A percentile compares a stretch with the other conserved stretches of the same genome.
phyloP scores from a whole-genome alignment of 2,329 filamentous ascomycete genomes.

The Stagonosporopsis cucurbitacearum region DNA sequence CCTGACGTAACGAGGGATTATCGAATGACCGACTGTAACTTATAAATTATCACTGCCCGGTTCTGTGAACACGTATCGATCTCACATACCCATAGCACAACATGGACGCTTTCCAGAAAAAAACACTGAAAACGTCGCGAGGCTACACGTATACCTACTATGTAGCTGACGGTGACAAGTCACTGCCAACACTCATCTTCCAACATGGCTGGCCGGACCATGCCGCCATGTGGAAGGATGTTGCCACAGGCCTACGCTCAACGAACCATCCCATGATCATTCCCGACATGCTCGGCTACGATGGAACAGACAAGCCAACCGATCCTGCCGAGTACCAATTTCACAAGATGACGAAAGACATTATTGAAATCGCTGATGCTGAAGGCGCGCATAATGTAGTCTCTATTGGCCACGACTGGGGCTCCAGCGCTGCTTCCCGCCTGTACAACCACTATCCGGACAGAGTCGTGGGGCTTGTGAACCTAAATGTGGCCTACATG shows the following conservation, averaged over 20 bases:
- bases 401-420: constrained; percentile 60
- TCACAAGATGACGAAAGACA: constrained; percentile 32
- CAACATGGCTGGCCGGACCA: constrained; percentile 61
- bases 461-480: constrained; percentile 51
- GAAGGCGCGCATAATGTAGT: constrained; percentile 40
- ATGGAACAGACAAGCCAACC: constrained; percentile 44
- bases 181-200: constrained; percentile 36
- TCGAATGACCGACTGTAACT: not conserved
- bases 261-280: constrained; percentile 50
- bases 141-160: constrained; percentile 42
- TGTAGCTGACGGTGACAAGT: constrained; percentile 24
- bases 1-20: not conserved
- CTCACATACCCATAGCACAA: not conserved
- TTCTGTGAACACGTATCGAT: not conserved
- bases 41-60: not conserved
- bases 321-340: constrained; percentile 32
- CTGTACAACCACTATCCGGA: constrained; percentile 53
- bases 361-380: constrained; percentile 36
- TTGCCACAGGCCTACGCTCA: constrained; percentile 51
- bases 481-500: constrained; percentile 54
- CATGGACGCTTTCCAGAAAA: constrained; percentile 39
- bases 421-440: constrained; percentile 50
- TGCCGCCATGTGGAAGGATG: constrained; percentile 53
- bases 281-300: constrained; percentile 50
- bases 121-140: constrained; percentile 35